Base-by-base conservation (phyloP, 352 stramenopile genomes). In the Phytophthora pisi region DNA sequence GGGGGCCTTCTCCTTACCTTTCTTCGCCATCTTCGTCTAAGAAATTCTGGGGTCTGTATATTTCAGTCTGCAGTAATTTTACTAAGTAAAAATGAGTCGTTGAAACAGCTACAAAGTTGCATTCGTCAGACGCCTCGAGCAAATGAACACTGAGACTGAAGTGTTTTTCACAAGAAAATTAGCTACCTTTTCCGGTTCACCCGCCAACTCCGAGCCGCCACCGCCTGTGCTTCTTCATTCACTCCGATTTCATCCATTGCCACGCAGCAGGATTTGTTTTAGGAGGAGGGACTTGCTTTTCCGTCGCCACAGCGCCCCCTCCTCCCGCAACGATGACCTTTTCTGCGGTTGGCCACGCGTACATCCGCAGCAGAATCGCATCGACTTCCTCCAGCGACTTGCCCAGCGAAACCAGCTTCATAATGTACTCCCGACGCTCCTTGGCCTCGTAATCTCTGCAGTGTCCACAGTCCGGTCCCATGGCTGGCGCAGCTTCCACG, bases 311-410 rank as follows among this genome's bases (percentile, higher is more conserved):
- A 51, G 13, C 31, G 20, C 28, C 8, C 2, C 18, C 36, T 46
- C 36, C 5, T 6, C 45, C 43, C 0, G 23, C 20, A 57, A 30
- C n/a, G 15, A 56, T 58, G 11, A 52, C 40, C 11, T 26, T 40
- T 52, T 51, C 40, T 24, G 46, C 34, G 4, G 31, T 63, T 38
- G 46, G 47, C 52, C 65, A 72, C 6, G 46, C 45, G 16, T 72
- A 71, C 63, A 75, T 72, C 11, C 68, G 62, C 62, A 61, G 28
- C 20, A 71, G 40, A 40, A 72, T 71, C 18, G 36, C 57, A 31
- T 75, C 57, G 24, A 72, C 70, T 20, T 75, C 68, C 36, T 68
- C 57, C 28, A 75, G 2, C 18, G 68, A 68, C 26, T 75, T 71
- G n/a, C 63, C 68, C 1, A 75, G 51, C 23, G 51, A 53, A 2